A percentile compares a stretch with the other conserved stretches of the same genome.
phyloP scores from a whole-genome alignment of 2,329 filamentous ascomycete species.

The Neoarthrinium moseri region DNA sequence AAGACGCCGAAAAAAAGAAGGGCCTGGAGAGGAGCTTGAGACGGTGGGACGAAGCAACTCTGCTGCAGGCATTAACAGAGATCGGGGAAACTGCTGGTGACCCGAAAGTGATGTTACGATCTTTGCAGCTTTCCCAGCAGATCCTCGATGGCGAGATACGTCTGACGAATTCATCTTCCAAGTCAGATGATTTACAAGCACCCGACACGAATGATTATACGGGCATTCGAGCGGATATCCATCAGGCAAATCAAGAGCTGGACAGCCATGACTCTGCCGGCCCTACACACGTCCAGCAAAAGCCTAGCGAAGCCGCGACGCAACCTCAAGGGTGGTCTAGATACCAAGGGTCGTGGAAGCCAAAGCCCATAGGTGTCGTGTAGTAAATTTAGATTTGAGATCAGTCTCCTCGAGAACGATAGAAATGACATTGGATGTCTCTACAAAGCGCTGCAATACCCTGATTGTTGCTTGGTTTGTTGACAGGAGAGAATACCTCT shows the following conservation, averaged over 20 bases:
- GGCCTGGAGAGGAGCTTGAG: conserved; percentile 28
- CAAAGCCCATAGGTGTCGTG: conserved; percentile 57
- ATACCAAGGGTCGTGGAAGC: conserved; percentile 52
- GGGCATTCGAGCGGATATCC: conserved; percentile 22
- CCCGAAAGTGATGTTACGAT: conserved; percentile 42
- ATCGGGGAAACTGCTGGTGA: conserved; percentile 39
- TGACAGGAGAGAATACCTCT: too few species aligned
- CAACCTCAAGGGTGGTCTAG: conserved; percentile 42
- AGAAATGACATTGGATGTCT: too few species aligned
- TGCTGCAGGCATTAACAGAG: conserved; percentile 37
- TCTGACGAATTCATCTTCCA: neutral
- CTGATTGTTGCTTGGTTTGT: too few species aligned
- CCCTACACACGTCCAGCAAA: conserved; percentile 11
- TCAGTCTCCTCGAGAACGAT: too few species aligned
- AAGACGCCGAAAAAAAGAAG: conserved; percentile 14
- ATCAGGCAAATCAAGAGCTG: conserved; percentile 18
- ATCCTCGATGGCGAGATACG: conserved; percentile 31
- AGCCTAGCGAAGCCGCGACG: conserved; percentile 9
- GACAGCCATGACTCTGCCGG: conserved; percentile 13
- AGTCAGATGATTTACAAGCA: neutral
- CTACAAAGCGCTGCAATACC: too few species aligned
- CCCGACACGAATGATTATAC: conserved; percentile 17
- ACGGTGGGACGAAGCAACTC: conserved; percentile 32
- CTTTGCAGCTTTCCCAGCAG: conserved; percentile 40
- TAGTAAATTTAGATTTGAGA: conserved; percentile 29